phyloP scores from a whole-genome alignment of 2,329 filamentous ascomycete genomes.

The Fusarium austroafricanum region DNA sequence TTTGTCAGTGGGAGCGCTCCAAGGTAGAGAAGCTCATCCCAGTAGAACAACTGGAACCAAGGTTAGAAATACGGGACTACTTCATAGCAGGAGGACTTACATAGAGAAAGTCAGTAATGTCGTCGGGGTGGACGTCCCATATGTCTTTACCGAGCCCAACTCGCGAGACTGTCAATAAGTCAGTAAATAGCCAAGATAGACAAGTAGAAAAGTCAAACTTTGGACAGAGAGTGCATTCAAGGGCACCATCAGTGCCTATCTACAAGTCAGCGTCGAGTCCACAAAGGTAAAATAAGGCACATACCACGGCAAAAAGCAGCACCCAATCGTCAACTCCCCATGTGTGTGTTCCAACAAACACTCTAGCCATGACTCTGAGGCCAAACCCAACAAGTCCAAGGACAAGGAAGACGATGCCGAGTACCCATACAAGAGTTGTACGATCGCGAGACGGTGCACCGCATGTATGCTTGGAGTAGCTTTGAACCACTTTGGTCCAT shows the following conservation, averaged over 20 bases:
- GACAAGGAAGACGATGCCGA: conserved; percentile 4
- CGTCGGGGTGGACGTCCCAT: conserved; percentile 15
- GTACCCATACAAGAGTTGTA: conserved; percentile 11
- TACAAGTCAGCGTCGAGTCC: background rate
- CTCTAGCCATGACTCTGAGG: conserved; percentile 23
- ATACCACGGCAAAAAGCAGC: conserved; percentile 26
- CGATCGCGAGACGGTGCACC: conserved; percentile 14
- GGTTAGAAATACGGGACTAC: rapidly evolving
- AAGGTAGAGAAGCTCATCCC: conserved; percentile 14
- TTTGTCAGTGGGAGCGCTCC: conserved; percentile 5
- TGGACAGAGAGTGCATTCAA: conserved; percentile 9
- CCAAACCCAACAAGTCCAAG: conserved; percentile 11
- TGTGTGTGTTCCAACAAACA: conserved; percentile 9
- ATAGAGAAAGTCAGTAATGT: conserved; percentile 17
- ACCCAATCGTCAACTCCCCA: conserved; percentile 25
- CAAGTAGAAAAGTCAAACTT: too few species aligned
- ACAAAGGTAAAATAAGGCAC: rapidly evolving
- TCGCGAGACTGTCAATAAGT: background rate
- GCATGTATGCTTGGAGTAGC: conserved; percentile 22
- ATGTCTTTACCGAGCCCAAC: conserved; percentile 13
- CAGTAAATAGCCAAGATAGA: rapidly evolving
- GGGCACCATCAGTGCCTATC: conserved; percentile 15
- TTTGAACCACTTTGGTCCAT: background rate
- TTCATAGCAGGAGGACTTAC: rapidly evolving
- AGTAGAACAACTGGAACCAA: background rate